Evolutionary conservation across 805 yeast genomes (phyloP).

Genomic region (Myxozyma neotropica): DNA sequence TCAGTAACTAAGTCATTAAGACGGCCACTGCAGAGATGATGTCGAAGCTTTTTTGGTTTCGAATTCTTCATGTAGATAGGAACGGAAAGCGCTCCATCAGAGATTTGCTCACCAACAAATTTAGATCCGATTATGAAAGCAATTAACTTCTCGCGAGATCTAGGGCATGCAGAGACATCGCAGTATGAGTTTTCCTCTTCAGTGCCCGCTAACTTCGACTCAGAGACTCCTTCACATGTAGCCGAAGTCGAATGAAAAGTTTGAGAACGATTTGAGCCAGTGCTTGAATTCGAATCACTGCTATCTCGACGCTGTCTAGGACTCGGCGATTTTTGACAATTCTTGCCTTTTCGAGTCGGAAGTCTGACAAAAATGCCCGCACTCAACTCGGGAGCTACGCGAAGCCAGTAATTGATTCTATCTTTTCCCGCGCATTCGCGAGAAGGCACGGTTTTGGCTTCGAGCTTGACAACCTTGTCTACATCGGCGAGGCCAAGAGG

Average conservation of each 20-base stretch:
- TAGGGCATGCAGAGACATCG: constrained; percentile 34
- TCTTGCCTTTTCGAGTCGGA: constrained; percentile 52
- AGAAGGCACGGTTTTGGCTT: constrained; percentile 67
- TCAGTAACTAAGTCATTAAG: constrained; percentile 22
- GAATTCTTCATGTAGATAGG: constrained; percentile 44
- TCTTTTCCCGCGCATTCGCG: constrained; percentile 69
- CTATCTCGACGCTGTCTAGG: constrained; percentile 8
- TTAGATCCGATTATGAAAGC: constrained; percentile 26
- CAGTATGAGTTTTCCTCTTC: constrained; percentile 33
- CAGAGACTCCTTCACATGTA: background rate
- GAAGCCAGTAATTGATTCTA: constrained; percentile 67
- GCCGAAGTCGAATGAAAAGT: background rate
- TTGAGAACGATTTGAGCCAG: background rate
- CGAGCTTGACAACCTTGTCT: constrained; percentile 62
- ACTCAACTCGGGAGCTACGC: constrained; percentile 85
- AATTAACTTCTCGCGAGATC: constrained; percentile 26
- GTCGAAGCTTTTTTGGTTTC: background rate
- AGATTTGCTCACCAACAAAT: constrained; percentile 69
- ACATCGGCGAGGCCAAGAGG: constrained; percentile 79
- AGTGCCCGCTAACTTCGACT: constrained; percentile 1
- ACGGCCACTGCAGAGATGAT: constrained; percentile 11
- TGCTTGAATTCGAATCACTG: background rate
- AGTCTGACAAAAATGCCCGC: constrained; percentile 81
- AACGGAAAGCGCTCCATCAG: constrained; percentile 61
- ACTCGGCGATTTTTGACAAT: constrained; percentile 19